Base-by-base conservation (phyloP, 352 stramenopile genomes). In the Blastocystis hominis region DNA sequence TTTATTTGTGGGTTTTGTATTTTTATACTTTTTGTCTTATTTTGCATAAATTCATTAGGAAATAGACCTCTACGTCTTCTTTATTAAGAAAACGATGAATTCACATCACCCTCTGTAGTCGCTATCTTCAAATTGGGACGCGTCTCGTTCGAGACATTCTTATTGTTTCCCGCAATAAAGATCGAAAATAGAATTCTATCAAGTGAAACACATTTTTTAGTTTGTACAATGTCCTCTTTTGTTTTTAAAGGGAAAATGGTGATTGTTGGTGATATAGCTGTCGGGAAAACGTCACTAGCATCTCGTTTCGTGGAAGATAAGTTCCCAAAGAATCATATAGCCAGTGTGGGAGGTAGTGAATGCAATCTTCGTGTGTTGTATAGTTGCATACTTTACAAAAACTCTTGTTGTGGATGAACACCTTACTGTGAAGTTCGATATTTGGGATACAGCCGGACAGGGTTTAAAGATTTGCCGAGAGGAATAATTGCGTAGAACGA, bases 331-430 rank as follows among this genome's bases (percentile, higher is more conserved):
- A 87, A 87, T 87, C 62, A 78, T 64, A 87, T 77, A 20, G 62
- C 77, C 17, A 87, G 77, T 47, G 77, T 87, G 54, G 77, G 77
- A 75, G 77, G 77, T 75, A 86, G 9, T 54, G 17, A 59, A 17
- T 15, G 2, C 6, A 30, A 61, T 38, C 5, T 3, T 15, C 77
- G 42, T 17, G 7, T 30, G 6, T 44, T 17, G 44, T 56, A 13
- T 87, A 87, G 77, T 87, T 64, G 62, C 77, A 2, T 87, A 87
- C 77, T 87, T 87, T 87, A 78, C 77, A 61, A 75, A 87, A 42
- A 78, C 77, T 3, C 46, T 87, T 34, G 66, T 75, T 46, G 77
- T 87, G 15, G 59, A 87, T 87, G 77, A 87, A 0, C 53, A 78
- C 13, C 34, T 87, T 15, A 87, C 62, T 61, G 77, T 87, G 17